These are phyloP conservation scores for Setaria italica DNA, from an alignment of 202 grass and related monocot species.

Conservation along the genomic window DNA sequence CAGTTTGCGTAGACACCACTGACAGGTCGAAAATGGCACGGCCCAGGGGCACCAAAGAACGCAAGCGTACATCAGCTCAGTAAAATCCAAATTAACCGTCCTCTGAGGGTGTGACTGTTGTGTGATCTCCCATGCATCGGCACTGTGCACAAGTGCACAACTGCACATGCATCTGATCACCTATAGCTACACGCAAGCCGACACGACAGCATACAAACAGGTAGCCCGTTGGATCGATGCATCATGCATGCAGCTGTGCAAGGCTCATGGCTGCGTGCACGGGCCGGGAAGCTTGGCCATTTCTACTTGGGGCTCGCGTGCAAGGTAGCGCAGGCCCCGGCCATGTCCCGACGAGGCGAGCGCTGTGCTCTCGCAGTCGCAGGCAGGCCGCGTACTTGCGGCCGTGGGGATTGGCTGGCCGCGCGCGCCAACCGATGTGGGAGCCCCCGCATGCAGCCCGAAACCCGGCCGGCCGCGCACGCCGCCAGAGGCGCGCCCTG, in stretches of 20 bases:
- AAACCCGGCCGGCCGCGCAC: not conserved
- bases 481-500: not conserved
- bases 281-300: constrained; percentile 4
- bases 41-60: not conserved
- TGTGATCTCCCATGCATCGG: too few species aligned
- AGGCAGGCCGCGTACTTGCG: not conserved
- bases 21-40: not conserved
- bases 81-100: not conserved
- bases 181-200: not conserved
- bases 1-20: not conserved
- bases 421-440: constrained; percentile 50
- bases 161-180: not conserved
- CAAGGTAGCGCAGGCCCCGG: constrained; percentile 25
- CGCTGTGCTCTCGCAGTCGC: not conserved
- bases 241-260: not conserved
- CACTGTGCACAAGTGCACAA: not conserved
- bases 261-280: not conserved
- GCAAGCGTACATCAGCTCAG: not conserved
- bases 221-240: not conserved
- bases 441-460: constrained; percentile 5
- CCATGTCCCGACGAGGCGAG: not conserved
- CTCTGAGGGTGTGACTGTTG: too few species aligned
- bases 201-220: constrained; percentile 18
- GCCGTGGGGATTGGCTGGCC: constrained; percentile 32
- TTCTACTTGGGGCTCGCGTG: constrained; percentile 35